Percentiles rank a stretch among this genome's conserved stretches.
These are phyloP conservation scores for Simmondsia chinensis DNA, from an alignment of 148 eudicot genomes.

Conservation along the genomic window DNA sequence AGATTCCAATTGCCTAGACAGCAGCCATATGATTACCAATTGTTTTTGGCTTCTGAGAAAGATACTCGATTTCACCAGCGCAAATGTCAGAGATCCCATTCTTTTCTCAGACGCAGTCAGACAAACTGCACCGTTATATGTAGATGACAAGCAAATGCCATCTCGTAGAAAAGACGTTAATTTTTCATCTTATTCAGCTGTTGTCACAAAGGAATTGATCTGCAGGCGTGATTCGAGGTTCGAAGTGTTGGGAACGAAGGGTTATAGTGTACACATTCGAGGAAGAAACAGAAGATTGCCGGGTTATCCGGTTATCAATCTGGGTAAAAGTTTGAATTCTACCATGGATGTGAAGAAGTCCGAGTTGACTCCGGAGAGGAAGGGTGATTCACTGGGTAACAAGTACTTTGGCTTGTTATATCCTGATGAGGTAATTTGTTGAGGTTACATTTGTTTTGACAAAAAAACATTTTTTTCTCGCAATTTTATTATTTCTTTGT, in stretches of 20 bases:
- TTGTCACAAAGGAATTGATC: slow-evolving; percentile 68
- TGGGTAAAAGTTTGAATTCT: slow-evolving; percentile 41
- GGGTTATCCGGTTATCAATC: slow-evolving; percentile 45
- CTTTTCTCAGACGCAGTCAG: slow-evolving; percentile 69
- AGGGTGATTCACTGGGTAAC: slow-evolving; percentile 34
- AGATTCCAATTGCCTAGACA: slow-evolving; percentile 94
- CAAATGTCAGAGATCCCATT: slow-evolving; percentile 53
- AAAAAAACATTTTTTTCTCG: no score
- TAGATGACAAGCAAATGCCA: slow-evolving; percentile 63
- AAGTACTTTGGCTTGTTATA: slow-evolving; percentile 60
- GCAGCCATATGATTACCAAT: slow-evolving; percentile 98
- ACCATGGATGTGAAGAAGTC: slow-evolving; percentile 20
- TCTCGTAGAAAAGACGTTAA: slow-evolving; percentile 89
- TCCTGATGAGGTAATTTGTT: slow-evolving; percentile 49
- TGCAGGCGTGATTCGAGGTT: slow-evolving; percentile 85
- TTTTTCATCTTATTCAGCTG: slow-evolving; percentile 78
- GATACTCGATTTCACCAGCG: slow-evolving; percentile 69
- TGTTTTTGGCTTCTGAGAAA: slow-evolving; percentile 89
- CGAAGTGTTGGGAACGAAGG: slow-evolving; percentile 81
- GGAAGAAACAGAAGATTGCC: slow-evolving; percentile 74
- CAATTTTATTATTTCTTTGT: no score
- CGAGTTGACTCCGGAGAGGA: slow-evolving; percentile 17
- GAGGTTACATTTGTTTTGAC: no score
- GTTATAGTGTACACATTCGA: slow-evolving; percentile 62
- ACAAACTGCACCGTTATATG: slow-evolving; percentile 38